Conservation (phyloP, 1,284 basidiomycete genomes). For the Wolfiporia cocos region DNA sequence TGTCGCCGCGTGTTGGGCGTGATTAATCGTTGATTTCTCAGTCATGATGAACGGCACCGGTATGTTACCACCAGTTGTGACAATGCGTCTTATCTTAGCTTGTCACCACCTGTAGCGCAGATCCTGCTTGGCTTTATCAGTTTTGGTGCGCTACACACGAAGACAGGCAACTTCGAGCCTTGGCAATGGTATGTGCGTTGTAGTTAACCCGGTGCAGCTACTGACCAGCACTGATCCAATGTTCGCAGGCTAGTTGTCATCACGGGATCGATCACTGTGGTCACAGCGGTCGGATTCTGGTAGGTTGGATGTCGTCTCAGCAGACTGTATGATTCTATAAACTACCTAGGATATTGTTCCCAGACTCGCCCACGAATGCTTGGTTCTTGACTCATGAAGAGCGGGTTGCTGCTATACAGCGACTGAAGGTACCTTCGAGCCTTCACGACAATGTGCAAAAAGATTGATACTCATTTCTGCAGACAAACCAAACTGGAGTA, state of each 20-base stretch:
- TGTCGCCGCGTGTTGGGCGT: too few species aligned
- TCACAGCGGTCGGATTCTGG: constrained; percentile 50
- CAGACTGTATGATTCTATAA: not conserved
- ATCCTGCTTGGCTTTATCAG: constrained; percentile 68
- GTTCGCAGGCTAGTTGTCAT: constrained; percentile 57
- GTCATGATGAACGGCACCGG: constrained; percentile 43
- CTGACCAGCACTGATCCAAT: too few species aligned
- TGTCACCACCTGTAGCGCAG: constrained; percentile 19
- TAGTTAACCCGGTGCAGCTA: not conserved
- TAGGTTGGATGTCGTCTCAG: constrained; percentile 17
- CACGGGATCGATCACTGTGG: constrained; percentile 55
- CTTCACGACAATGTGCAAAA: too few species aligned
- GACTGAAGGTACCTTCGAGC: constrained; percentile 63
- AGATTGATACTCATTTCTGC: too few species aligned
- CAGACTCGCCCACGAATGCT: constrained; percentile 62
- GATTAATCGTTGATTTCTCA: too few species aligned
- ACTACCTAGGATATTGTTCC: constrained; percentile 52
- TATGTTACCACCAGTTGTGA: constrained; percentile 3
- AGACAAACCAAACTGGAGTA: constrained; percentile 32
- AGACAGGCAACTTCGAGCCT: constrained; percentile 45
- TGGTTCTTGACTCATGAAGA: constrained; percentile 64
- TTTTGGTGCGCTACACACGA: constrained; percentile 60
- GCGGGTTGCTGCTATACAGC: constrained; percentile 54
- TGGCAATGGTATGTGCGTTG: constrained; percentile 47
- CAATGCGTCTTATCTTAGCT: not conserved